phyloP scores from a whole-genome alignment of 2,329 filamentous ascomycete species.

The Fusarium sp. region DNA sequence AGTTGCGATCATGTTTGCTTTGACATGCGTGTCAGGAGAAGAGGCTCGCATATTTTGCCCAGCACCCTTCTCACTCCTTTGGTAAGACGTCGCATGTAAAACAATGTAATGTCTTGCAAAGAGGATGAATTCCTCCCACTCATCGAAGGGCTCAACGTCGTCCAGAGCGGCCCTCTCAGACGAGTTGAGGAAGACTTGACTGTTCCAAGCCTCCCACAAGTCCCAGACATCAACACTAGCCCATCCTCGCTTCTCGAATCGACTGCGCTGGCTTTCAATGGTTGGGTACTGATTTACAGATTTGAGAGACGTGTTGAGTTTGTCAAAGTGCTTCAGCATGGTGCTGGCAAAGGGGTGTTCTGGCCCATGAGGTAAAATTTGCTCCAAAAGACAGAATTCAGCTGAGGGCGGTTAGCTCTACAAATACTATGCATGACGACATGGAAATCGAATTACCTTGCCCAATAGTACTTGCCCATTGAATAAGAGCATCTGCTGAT shows the following conservation, averaged over 20 bases:
- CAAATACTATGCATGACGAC: neutral
- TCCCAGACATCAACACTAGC: constrained; percentile 69
- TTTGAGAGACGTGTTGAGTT: constrained; percentile 81
- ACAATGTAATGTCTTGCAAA: constrained; percentile 89
- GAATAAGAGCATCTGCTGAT: constrained; percentile 78
- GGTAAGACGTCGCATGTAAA: constrained; percentile 65
- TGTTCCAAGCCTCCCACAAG: constrained; percentile 86
- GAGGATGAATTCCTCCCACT: constrained; percentile 93
- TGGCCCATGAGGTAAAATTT: constrained; percentile 82
- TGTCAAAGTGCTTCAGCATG: constrained; percentile 87
- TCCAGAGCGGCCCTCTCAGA: constrained; percentile 73
- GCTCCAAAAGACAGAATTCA: constrained; percentile 88
- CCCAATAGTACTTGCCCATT: constrained; percentile 79
- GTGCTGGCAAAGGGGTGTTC: constrained; percentile 86
- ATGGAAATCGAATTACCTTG: constrained; percentile 64
- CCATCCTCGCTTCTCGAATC: constrained; percentile 81
- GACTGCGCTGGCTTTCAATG: constrained; percentile 71
- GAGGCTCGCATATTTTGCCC: neutral
- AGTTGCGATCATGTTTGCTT: constrained; percentile 24
- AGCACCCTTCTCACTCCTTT: neutral
- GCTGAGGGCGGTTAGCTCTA: constrained; percentile 51
- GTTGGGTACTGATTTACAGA: constrained; percentile 78
- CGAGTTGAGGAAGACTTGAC: constrained; percentile 71
- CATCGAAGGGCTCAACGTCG: constrained; percentile 85
- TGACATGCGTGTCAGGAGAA: neutral